These are phyloP conservation scores for Ogataea philodendri DNA, from an alignment of 805 yeast species.

Conservation along the genomic window DNA sequence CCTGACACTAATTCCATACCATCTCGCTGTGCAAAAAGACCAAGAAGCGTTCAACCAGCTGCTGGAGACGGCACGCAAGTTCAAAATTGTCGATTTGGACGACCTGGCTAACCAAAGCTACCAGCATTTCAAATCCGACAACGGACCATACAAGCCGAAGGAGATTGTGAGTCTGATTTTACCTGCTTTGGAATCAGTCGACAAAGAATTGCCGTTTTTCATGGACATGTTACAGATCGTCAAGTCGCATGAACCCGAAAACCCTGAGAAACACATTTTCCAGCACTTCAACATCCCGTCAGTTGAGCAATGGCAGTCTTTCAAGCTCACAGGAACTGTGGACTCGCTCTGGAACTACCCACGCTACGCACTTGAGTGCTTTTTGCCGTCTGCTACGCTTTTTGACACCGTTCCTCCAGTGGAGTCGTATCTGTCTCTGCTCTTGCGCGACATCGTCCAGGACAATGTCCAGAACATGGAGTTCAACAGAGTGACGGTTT, in stretches of 20 bases:
- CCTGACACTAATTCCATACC: constrained; percentile 62
- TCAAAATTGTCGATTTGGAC: constrained; percentile 13
- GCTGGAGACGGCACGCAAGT: constrained; percentile 40
- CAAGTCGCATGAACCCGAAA: constrained; percentile 17
- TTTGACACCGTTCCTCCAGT: constrained; percentile 67
- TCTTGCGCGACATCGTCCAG: constrained; percentile 70
- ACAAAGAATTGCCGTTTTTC: constrained; percentile 41
- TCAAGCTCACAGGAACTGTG: constrained; percentile 43
- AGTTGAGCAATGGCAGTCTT: constrained; percentile 35
- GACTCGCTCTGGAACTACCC: constrained; percentile 70
- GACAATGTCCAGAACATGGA: constrained; percentile 80
- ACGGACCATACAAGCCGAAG: constrained; percentile 50
- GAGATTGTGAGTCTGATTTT: constrained; percentile 48
- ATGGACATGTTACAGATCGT: constrained; percentile 33
- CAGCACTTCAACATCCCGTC: constrained; percentile 32
- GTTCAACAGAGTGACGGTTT: constrained; percentile 84
- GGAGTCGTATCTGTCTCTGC: constrained; percentile 50
- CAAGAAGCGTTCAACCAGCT: constrained; percentile 41
- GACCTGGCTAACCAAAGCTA: constrained; percentile 8
- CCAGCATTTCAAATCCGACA: constrained; percentile 36
- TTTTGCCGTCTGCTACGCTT: constrained; percentile 47
- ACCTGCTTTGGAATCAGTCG: constrained; percentile 49
- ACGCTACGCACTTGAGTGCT: constrained; percentile 60
- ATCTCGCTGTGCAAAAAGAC: constrained; percentile 25
- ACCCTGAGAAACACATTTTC: constrained; percentile 26